Evolutionary conservation across 805 yeast genomes (phyloP).

Genomic region (Yarrowia sp.): DNA sequence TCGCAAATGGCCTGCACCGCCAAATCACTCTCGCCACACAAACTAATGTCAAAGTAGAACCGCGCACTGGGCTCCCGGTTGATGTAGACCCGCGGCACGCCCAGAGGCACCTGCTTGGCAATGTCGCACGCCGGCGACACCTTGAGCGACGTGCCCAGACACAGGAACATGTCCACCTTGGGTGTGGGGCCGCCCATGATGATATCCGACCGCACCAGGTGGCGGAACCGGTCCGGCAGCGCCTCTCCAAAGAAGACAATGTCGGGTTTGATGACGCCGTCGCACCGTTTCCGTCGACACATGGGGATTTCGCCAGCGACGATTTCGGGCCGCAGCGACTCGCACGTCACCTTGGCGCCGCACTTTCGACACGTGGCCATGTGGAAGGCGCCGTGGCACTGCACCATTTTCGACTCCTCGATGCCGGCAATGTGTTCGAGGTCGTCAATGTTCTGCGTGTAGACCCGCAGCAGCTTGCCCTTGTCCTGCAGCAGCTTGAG

Average conservation of each 20-base stretch:
- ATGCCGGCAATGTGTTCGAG: constrained; percentile 80
- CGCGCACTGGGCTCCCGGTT: constrained; percentile 73
- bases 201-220: constrained; percentile 39
- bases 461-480: constrained; percentile 73
- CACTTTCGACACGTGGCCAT: constrained; percentile 82
- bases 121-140: constrained; percentile 91
- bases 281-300: constrained; percentile 59
- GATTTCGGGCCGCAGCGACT: constrained; percentile 57
- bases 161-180: constrained; percentile 72
- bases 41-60: constrained; percentile 70
- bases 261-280: constrained; percentile 88
- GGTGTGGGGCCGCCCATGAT: constrained; percentile 53
- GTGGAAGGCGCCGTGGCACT: constrained; percentile 92
- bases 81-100: constrained; percentile 78
- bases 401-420: constrained; percentile 61
- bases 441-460: constrained; percentile 89
- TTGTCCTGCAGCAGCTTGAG: constrained; percentile 69
- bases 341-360: constrained; percentile 62
- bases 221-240: constrained; percentile 67
- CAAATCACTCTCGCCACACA: constrained; percentile 81
- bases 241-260: constrained; percentile 89
- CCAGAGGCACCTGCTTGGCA: constrained; percentile 65
- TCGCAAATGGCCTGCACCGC: constrained; percentile 63
- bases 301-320: constrained; percentile 58
- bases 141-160: constrained; percentile 87